These are phyloP conservation scores for Verticillium nonalfalfae DNA, from an alignment of 2,329 filamentous ascomycete species.

Conservation along the genomic window DNA sequence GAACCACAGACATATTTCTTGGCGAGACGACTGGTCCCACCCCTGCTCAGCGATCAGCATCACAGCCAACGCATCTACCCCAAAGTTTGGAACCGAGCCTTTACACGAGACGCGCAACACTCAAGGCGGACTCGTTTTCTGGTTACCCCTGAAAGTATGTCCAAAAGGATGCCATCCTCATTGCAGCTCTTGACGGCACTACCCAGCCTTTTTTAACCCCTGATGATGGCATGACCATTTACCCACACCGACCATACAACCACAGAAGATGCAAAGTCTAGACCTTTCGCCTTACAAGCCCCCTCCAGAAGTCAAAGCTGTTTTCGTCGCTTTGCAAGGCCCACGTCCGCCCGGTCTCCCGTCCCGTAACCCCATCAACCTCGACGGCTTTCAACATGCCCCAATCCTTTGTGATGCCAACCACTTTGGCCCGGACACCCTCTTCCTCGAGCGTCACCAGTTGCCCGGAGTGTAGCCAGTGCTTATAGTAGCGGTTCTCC, in stretches of 20 bases:
- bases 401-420: conserved; percentile 89
- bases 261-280: conserved; percentile 23
- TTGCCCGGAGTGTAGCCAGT: conserved; percentile 81
- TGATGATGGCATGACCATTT: not conserved
- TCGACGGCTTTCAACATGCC: conserved; percentile 83
- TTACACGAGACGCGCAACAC: not conserved
- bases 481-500: conserved; percentile 69
- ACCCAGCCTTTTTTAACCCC: not conserved
- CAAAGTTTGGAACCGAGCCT: not conserved
- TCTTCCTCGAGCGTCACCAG: conserved; percentile 67
- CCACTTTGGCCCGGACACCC: conserved; percentile 66
- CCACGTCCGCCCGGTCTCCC: conserved; percentile 70
- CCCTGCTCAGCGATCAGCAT: not conserved
- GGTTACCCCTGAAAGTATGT: not conserved
- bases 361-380: conserved; percentile 63
- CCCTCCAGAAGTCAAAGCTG: conserved; percentile 96
- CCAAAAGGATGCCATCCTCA: not conserved
- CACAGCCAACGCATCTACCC: not conserved
- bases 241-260: not conserved
- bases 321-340: conserved; percentile 93
- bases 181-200: not conserved
- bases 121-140: not conserved
- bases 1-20: not conserved
- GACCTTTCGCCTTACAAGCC: conserved; percentile 74
- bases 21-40: not conserved